Conservation (phyloP, 305 asterid species). For the Salvia sclarea region DNA sequence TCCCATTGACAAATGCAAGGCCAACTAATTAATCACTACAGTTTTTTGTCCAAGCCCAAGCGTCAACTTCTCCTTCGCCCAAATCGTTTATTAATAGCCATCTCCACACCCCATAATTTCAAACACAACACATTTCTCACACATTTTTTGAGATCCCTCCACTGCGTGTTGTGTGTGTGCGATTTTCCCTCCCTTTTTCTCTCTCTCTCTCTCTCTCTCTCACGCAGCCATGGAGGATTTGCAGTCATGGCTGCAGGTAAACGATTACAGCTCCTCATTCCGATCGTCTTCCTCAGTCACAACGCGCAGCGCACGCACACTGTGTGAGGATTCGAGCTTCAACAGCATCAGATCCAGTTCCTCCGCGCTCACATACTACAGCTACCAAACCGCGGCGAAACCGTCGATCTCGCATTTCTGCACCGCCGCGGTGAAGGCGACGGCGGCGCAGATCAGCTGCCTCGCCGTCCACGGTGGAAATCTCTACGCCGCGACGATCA, state of each 20-base stretch:
- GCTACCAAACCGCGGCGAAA: not conserved
- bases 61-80: slow-evolving; percentile 30
- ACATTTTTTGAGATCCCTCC: not conserved
- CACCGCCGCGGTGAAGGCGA: slow-evolving; percentile 34
- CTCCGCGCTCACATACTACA: not conserved
- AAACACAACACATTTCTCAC: slow-evolving; percentile 17
- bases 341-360: slow-evolving; percentile 38
- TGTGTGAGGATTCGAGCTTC: slow-evolving; percentile 46
- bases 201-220: not conserved
- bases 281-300: slow-evolving; percentile 38
- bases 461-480: slow-evolving; percentile 46
- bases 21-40: slow-evolving; percentile 37
- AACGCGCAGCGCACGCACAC: slow-evolving; percentile 41
- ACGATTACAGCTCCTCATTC: not conserved
- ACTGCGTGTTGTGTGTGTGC: not conserved
- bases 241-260: slow-evolving; percentile 39
- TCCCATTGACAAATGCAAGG: slow-evolving; percentile 35
- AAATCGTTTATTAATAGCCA: slow-evolving; percentile 33
- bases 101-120: slow-evolving; percentile 12
- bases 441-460: slow-evolving; percentile 51
- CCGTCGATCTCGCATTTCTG: slow-evolving; percentile 28
- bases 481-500: slow-evolving; percentile 53
- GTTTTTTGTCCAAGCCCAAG: slow-evolving; percentile 34
- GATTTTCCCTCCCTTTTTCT: not conserved
- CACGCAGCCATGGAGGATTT: slow-evolving; percentile 45